Evolutionary conservation across 208 protist genomes (phyloP).

Genomic region (Trypanosoma brucei): DNA sequence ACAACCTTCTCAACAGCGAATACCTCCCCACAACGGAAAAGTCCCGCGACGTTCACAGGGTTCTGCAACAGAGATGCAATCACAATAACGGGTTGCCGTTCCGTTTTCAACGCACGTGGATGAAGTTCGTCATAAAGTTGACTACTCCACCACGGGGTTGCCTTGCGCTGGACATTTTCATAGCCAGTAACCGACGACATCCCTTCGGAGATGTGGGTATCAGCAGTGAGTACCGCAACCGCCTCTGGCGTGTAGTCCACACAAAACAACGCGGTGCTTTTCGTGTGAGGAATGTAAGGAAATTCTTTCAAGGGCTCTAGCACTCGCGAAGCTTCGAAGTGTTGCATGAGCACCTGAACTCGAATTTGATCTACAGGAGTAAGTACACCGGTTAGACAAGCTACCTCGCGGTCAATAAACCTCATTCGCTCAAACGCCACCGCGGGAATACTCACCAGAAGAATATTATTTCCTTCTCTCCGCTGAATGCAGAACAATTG

Average conservation of each 20-base stretch:
- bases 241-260: conserved; percentile 78
- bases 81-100: conserved; percentile 73
- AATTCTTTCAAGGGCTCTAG: conserved; percentile 47
- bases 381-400: conserved; percentile 53
- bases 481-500: conserved; percentile 73
- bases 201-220: conserved; percentile 15
- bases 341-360: conserved; percentile 24
- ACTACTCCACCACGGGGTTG: conserved; percentile 81
- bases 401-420: conserved; percentile 68
- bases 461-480: conserved; percentile 73
- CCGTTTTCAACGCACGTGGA: conserved; percentile 51
- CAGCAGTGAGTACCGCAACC: conserved; percentile 41
- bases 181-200: conserved; percentile 12
- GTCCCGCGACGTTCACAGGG: conserved; percentile 85
- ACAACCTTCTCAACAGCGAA: conserved; percentile 80
- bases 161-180: conserved; percentile 86
- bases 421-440: conserved; percentile 79
- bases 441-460: conserved; percentile 74
- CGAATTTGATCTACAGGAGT: conserved; percentile 66
- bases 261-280: conserved; percentile 41
- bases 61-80: conserved; percentile 84
- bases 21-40: conserved; percentile 88
- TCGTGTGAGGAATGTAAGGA: conserved; percentile 65
- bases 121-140: conserved; percentile 88
- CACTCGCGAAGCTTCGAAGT: conserved; percentile 12